Evolutionary conservation across 192 early-diverging fungal species (phyloP), one percentile per base, ranked within the genome.

Genomic region (Entomortierella beljakovae): DNA sequence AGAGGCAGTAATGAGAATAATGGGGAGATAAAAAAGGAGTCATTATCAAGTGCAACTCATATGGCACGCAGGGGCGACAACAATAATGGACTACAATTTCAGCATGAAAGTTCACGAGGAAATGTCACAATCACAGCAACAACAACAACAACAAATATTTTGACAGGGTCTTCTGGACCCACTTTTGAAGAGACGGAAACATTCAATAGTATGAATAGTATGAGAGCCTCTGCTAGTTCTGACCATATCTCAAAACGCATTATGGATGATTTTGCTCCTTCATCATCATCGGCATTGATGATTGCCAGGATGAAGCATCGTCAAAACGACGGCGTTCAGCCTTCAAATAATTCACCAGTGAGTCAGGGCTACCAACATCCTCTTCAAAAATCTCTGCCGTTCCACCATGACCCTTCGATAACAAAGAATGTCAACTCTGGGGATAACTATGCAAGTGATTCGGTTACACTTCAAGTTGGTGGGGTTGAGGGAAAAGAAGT

Each of bases 101-200:
- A 43, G 10, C 10, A 53, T 26, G 28, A 15, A 25, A 26, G 3
- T 53, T 26, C 28, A 29, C 28, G 25, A 9, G 28, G 51, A 25
- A 66, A 42, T 66, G 18, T 66, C 8, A 42, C 64, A n/a, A 46
- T 23, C 5, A 56, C 53, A 37, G 64, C 51, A 35, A 66, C 64
- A 10, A 66, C 64, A 2, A 66, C 64, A 2, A 18, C 54, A 20
- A 43, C 23, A 11, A 66, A 66, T 38, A 66, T 66, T 32, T 51
- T 66, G 22, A 66, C 64, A 13, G 64, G 35, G n/a, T 54, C 64
- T 22, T 66, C 64, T 37, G 42, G 29, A 67, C 20, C 22, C 18
- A 29, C 54, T 6, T 3, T 67, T 13, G 38, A 57, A 6, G 56
- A 43, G 3, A 67, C 54, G 1, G 55, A 26, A 6, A 57, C 65